phyloP scores from a whole-genome alignment of 441 rosid genomes.

The Adansonia gregorii region DNA sequence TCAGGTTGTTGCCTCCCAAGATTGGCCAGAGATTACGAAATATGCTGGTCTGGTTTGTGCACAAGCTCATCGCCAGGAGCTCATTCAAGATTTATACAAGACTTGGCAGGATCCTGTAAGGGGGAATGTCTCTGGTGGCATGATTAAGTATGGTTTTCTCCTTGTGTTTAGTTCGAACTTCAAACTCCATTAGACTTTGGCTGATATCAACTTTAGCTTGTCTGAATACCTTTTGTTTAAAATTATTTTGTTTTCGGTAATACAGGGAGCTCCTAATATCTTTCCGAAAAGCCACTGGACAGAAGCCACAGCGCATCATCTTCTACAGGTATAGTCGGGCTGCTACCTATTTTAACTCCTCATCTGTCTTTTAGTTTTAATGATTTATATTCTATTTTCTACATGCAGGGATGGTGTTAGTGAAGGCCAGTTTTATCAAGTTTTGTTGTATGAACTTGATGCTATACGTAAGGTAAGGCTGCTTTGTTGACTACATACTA shows the following conservation, averaged over 20 bases:
- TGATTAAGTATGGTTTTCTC: not conserved
- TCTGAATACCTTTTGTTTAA: too few relatives aligned
- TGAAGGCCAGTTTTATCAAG: slow-evolving; percentile 16
- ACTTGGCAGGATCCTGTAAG: slow-evolving; percentile 10
- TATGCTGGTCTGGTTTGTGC: slow-evolving; percentile 11
- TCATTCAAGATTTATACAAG: slow-evolving; percentile 17
- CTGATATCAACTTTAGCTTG: not conserved
- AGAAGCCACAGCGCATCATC: not conserved
- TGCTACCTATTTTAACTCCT: not conserved
- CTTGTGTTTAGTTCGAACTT: not conserved
- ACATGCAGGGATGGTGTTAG: slow-evolving; percentile 13
- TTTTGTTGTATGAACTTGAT: slow-evolving; percentile 8
- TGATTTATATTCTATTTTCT: not conserved
- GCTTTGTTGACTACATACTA: not conserved
- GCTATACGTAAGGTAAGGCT: slow-evolving; percentile 8
- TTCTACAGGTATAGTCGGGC: not conserved
- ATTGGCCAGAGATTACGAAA: slow-evolving; percentile 12
- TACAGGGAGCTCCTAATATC: slow-evolving; percentile 5
- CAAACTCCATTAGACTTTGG: not conserved
- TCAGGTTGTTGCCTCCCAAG: slow-evolving; percentile 20
- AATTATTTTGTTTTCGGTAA: not conserved
- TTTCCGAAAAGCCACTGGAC: slow-evolving; percentile 11
- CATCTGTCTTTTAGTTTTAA: not conserved
- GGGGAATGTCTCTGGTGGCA: slow-evolving; percentile 14
- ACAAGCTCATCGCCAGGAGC: slow-evolving; percentile 5